Evolutionary conservation across 2,329 filamentous ascomycete genomes (phyloP), one percentile per base, ranked within the genome.

Genomic region (Dactylonectria estremocensis): DNA sequence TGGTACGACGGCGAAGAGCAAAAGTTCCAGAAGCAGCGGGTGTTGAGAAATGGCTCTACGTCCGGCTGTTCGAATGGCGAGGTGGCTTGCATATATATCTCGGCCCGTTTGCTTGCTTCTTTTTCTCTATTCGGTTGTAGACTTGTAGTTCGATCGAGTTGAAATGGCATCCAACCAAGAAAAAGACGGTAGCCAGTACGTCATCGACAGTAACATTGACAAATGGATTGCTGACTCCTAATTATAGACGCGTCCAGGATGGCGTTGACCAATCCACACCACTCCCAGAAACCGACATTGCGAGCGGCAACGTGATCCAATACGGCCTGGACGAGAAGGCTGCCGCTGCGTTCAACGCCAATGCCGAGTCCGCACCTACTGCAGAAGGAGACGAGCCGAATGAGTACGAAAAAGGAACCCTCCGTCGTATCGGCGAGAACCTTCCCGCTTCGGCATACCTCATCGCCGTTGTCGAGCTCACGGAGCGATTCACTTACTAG

Each of bases 401-500:
- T 24, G 82, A 86, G 2, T 80, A 85, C 18, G 88, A 90, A 78
- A 84, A 82, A 77, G 77, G 72, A 24, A 82, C 81, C 4, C 78
- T 89, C 59, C 85, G 85, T 54, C 86, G 87, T 70, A 72, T 89
- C 35, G 85, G 86, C 45, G 87, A 89, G 77, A 86, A 84, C 67
- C 79, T 89, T 55, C 88, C 88, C 13, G 69, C 84, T 37, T 87
- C 87, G 1, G 87, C 87, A 59, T 89, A 86, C 80, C 80, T 89
- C 59, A 87, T 90, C 35, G 87, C 87, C 33, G 71, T 87, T 16
- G 86, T 90, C 52, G 88, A 89, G 73, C 78, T 89, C 46, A 81
- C 79, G 2, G 88, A 90, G 77, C 86, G 88, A 61, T 90, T 90
- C 80, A 86, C 87, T 64, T 89, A 86, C 81, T 89, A 88, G 68